Base-by-base conservation (phyloP, 2,329 filamentous ascomycete species). In the Penicillium decumbens region DNA sequence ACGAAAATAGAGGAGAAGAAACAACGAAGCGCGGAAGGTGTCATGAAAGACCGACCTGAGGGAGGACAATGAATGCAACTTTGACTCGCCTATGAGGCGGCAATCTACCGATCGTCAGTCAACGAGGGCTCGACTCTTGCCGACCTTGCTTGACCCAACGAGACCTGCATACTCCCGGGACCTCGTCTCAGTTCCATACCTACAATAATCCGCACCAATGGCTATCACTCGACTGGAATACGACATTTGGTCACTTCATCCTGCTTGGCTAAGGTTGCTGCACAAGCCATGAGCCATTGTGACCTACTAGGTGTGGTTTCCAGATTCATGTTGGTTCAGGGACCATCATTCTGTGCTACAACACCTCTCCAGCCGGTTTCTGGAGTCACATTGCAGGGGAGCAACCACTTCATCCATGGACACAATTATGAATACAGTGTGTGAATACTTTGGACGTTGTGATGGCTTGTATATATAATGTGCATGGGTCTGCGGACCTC, bases 1-100 rank as follows among this genome's bases (percentile, higher is more conserved):
- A 65, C 65, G 23, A 73, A 72, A 41, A 65, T 69, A 23, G 60
- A 69, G 18, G 70, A 70, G 28, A 72, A 67, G 54, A 65, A 69
- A 47, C 63, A 67, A 51, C 68, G 73, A 57, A 66, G 64, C 29
- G 53, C 65, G 38, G 58, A 57, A 35, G 63, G 64, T 1, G 43
- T 47, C 10, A 56, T 63, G 45, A 62, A 68, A 58, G 60, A 66
- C 48, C 46, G 54, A 6, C 43, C 51, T 3, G 47, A 48, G n/a
- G 56, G 60, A 39, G 43, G 47, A 23, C 57, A 49, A 47, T 60
- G 46, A 53, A 10, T 20, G 15, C 10, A 4, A 3, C 18, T 2
- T 13, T 20, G 13, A 6, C 30, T 35, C 41, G 9, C 27, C 3
- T 30, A 15, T 20, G 27, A 30, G 40, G 27, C 40, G 28, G 23